A percentile compares a stretch with the other conserved stretches of the same genome.
Evolutionary conservation across 768 basidiomycete genomes (phyloP).

Genomic region (Thelephora aurantiotincta): DNA sequence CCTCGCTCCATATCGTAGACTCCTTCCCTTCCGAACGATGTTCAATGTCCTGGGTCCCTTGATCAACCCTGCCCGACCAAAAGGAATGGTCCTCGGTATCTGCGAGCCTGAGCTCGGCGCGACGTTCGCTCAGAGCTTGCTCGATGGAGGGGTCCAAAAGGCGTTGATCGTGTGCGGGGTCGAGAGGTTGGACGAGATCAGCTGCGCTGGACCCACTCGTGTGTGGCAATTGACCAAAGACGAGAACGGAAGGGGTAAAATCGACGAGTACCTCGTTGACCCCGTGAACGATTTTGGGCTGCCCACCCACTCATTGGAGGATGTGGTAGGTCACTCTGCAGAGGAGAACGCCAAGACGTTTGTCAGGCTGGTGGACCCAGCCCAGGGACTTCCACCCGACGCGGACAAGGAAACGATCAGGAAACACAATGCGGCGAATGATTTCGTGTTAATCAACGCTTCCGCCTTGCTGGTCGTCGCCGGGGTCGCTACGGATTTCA

Average conservation of each 20-base stretch:
- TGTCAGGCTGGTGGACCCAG: constrained; percentile 44
- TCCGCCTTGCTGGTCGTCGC: constrained; percentile 80
- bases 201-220: constrained; percentile 80
- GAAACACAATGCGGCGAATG: constrained; percentile 25
- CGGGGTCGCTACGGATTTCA: constrained; percentile 55
- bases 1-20: constrained; percentile 72
- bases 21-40: constrained; percentile 88
- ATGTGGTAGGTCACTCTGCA: constrained; percentile 64
- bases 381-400: constrained; percentile 30
- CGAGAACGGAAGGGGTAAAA: not conserved
- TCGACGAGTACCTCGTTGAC: constrained; percentile 15
- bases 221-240: constrained; percentile 56
- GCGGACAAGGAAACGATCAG: constrained; percentile 40
- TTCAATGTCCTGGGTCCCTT: constrained; percentile 94
- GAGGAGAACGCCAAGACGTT: constrained; percentile 72
- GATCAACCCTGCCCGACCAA: constrained; percentile 80
- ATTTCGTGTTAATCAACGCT: constrained; percentile 81
- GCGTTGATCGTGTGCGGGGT: constrained; percentile 90
- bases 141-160: constrained; percentile 59
- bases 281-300: constrained; percentile 73
- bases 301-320: constrained; percentile 45
- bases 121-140: constrained; percentile 66
- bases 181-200: constrained; percentile 90
- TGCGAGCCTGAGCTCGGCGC: constrained; percentile 68
- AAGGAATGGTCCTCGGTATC: constrained; percentile 85